Conservation (phyloP, 108 stramenopile genomes). For the Nitzschia sp. region DNA sequence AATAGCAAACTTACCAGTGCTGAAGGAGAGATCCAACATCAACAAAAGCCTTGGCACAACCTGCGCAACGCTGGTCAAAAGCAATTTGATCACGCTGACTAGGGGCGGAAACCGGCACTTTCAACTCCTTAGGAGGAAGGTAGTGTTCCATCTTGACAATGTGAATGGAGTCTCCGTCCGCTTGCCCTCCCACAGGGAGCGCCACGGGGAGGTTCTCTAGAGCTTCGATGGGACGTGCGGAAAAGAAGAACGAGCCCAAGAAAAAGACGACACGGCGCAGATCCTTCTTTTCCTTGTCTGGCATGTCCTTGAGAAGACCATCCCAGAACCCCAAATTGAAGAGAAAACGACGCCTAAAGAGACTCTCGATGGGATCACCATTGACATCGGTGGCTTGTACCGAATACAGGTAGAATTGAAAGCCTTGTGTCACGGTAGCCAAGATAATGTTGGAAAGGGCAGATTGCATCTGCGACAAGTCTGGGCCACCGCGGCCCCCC, state of each 20-base stretch:
- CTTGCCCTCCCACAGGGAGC: conserved; percentile 24
- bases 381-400: conserved; percentile 26
- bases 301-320: conserved; percentile 35
- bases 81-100: conserved; percentile 20
- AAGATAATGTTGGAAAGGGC: conserved; percentile 38
- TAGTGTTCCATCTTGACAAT: conserved; percentile 35
- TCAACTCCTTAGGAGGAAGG: conserved; percentile 29
- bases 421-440: conserved; percentile 35
- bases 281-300: conserved; percentile 29
- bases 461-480: conserved; percentile 32
- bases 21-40: conserved; percentile 38
- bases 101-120: background rate
- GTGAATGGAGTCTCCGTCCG: conserved; percentile 48
- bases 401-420: conserved; percentile 52
- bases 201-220: conserved; percentile 36
- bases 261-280: conserved; percentile 44
- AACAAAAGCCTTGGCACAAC: conserved; percentile 45
- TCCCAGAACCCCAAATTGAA: conserved; percentile 52
- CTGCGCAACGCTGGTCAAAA: conserved; percentile 42
- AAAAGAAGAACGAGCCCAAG: conserved; percentile 44
- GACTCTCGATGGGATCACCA: conserved; percentile 46
- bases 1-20: conserved; percentile 44
- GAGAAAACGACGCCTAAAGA: conserved; percentile 36
- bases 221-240: conserved; percentile 44
- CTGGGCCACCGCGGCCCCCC: conserved; percentile 33